Percentiles rank a stretch among this genome's conserved stretches.
phyloP scores from a whole-genome alignment of 305 asterid genomes.

The Solanum hybrid region DNA sequence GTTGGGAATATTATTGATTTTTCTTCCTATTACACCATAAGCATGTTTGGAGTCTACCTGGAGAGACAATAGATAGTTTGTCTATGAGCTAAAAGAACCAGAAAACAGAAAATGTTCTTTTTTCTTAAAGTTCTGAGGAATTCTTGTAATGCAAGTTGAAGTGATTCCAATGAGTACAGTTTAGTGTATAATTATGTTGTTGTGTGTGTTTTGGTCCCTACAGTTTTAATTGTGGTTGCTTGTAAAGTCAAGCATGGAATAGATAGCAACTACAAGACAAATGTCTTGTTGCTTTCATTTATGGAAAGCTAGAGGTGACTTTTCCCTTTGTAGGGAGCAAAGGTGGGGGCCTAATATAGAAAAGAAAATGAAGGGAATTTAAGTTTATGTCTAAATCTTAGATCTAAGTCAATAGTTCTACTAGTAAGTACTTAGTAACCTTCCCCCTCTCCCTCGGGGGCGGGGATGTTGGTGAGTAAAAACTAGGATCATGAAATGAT shows the following conservation, averaged over 20 bases:
- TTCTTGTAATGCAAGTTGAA: conserved; percentile 1
- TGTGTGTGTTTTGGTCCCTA: background rate
- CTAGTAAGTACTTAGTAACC: background rate
- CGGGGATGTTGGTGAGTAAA: background rate
- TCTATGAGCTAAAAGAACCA: background rate
- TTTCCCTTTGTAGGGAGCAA: background rate
- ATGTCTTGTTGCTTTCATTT: background rate
- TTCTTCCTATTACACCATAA: background rate
- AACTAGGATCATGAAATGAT: background rate
- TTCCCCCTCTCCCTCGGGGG: background rate
- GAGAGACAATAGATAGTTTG: background rate
- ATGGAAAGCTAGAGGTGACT: background rate
- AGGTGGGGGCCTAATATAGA: background rate
- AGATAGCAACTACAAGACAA: background rate
- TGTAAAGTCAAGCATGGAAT: conserved; percentile 5
- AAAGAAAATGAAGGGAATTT: background rate
- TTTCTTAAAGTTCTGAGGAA: background rate
- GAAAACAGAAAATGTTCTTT: background rate
- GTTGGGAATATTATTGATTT: background rate
- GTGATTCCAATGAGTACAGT: background rate
- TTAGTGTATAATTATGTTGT: background rate
- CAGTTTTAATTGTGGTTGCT: conserved; percentile 7
- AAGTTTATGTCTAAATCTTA: background rate
- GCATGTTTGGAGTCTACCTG: background rate
- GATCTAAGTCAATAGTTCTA: background rate